Percentiles rank a stretch among this genome's conserved stretches.
Conservation (phyloP, 306 rosid genomes). For the Casuarina glauca region DNA sequence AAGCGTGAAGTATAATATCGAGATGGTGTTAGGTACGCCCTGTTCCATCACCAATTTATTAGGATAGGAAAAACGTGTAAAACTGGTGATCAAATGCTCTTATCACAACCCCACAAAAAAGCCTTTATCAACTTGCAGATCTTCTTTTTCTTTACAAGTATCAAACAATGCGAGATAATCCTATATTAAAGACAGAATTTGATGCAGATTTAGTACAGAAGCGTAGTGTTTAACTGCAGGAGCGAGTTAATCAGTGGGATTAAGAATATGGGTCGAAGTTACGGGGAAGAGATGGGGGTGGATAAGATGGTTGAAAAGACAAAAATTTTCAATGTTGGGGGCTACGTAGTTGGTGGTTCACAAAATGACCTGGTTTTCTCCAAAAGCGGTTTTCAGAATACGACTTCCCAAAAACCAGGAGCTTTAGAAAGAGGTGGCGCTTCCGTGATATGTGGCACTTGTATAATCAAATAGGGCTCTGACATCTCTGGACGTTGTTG, state of each 20-base stretch:
- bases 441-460: conserved; percentile 8
- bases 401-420: conserved; percentile 81
- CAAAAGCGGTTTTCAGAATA: conserved; percentile 26
- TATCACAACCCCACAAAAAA: no score
- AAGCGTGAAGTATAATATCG: not conserved
- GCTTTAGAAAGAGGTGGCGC: conserved; percentile 23
- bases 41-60: not conserved
- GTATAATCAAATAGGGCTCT: not conserved
- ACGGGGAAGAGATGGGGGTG: not conserved
- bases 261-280: not conserved
- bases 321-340: not conserved
- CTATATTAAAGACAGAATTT: not conserved
- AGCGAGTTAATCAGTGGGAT: not conserved
- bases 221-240: no score
- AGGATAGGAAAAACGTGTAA: not conserved
- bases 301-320: not conserved
- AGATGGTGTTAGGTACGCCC: not conserved
- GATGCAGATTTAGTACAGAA: no score
- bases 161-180: no score
- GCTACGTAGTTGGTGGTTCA: not conserved
- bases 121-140: no score
- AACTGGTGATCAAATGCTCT: no score
- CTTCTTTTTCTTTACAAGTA: no score
- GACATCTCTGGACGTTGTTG: not conserved
- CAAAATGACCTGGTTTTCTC: conserved; percentile 33